Percentiles rank a stretch among this genome's conserved stretches.
Conservation (phyloP, 1,284 basidiomycete genomes). For the Cutaneotrichosporon sp. region DNA sequence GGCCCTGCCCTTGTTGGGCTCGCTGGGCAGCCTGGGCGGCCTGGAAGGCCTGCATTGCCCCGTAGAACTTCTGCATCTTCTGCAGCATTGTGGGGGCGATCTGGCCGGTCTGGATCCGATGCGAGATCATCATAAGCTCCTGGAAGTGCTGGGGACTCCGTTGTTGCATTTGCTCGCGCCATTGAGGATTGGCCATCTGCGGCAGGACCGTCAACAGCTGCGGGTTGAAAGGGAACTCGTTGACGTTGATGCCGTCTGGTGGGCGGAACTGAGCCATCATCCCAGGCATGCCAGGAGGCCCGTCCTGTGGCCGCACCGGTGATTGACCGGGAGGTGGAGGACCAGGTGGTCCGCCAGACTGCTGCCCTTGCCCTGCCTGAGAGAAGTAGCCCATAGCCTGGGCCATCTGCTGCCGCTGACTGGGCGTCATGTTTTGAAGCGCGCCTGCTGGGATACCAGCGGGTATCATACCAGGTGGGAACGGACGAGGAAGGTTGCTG, state of each 20-base stretch:
- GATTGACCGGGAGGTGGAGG: slow-evolving; percentile 9
- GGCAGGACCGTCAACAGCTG: slow-evolving; percentile 35
- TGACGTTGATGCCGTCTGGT: slow-evolving; percentile 24
- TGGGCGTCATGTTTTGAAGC: slow-evolving; percentile 28
- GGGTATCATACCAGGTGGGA: slow-evolving; percentile 21
- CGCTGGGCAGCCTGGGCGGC: slow-evolving; percentile 10
- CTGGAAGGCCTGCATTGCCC: slow-evolving; percentile 23
- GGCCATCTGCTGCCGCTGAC: slow-evolving; percentile 42
- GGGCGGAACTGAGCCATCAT: slow-evolving; percentile 16
- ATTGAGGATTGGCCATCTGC: slow-evolving; percentile 33
- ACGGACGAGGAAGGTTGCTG: background rate
- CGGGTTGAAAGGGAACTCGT: slow-evolving; percentile 48
- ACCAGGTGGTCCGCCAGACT: background rate
- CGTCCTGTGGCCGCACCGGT: slow-evolving; percentile 14
- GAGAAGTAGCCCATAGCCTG: slow-evolving; percentile 30
- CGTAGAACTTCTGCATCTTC: slow-evolving; percentile 41
- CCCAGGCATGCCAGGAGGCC: slow-evolving; percentile 12
- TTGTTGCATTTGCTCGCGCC: slow-evolving; percentile 37
- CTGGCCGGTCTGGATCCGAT: slow-evolving; percentile 28
- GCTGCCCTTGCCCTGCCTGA: slow-evolving; percentile 26
- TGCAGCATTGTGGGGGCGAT: slow-evolving; percentile 38
- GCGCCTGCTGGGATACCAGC: slow-evolving; percentile 15
- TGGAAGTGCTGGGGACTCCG: slow-evolving; percentile 33
- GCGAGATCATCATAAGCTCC: slow-evolving; percentile 28
- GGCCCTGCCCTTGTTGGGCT: slow-evolving; percentile 11